phyloP scores from a whole-genome alignment of 2,329 filamentous ascomycete genomes.

The Neospermospora avenae region DNA sequence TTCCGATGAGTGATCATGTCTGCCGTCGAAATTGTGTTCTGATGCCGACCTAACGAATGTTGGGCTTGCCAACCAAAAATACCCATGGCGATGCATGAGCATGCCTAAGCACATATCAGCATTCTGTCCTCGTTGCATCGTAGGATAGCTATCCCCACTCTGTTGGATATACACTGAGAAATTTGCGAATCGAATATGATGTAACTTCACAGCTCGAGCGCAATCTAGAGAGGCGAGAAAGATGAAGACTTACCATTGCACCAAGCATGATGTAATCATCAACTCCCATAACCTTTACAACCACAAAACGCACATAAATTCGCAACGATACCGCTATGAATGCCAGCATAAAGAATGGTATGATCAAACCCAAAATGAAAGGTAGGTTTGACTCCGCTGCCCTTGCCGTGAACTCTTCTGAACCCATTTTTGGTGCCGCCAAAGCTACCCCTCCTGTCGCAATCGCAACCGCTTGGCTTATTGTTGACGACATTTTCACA shows the following conservation, averaged over 20 bases:
- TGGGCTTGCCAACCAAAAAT: conserved; percentile 6
- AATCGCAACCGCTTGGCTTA: not conserved
- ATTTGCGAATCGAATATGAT: no score
- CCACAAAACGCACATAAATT: conserved; percentile 41
- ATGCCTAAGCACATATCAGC: not conserved
- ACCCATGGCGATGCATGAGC: conserved; percentile 7
- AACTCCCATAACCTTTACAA: conserved; percentile 44
- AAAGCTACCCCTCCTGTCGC: not conserved
- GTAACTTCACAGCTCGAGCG: no score
- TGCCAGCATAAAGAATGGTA: conserved; percentile 27
- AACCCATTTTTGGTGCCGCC: not conserved
- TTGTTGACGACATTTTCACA: not conserved
- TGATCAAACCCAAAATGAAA: conserved; percentile 2
- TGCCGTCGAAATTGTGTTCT: not conserved
- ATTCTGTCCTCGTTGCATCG: not conserved
- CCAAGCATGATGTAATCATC: conserved; percentile 46
- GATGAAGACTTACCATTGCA: conserved; percentile 37
- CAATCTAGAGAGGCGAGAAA: not conserved
- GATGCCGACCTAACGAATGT: not conserved
- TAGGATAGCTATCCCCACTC: no score
- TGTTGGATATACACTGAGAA: no score
- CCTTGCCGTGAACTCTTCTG: not conserved
- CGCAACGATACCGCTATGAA: conserved; percentile 37
- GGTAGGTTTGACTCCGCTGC: conserved; percentile 7
- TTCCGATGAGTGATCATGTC: conserved; percentile 1